Evolutionary conservation across 768 basidiomycete species (phyloP).

Genomic region (Kwoniella dejecticola): DNA sequence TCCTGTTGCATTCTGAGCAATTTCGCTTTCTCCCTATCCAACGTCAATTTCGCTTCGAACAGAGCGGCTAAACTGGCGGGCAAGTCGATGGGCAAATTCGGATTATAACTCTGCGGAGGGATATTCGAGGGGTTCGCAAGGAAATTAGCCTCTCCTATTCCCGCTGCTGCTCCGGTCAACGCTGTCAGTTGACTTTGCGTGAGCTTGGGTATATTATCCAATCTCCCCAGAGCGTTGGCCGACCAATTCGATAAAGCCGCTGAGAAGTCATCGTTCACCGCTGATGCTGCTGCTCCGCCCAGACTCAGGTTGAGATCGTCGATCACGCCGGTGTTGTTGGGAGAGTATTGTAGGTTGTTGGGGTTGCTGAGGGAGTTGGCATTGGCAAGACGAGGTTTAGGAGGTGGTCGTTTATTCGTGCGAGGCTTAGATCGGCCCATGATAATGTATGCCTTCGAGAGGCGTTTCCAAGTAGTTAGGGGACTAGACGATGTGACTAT

Average conservation of each 20-base stretch:
- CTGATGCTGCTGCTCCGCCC: no score
- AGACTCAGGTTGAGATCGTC: no score
- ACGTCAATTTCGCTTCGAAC: conserved; percentile 50
- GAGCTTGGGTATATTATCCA: conserved; percentile 42
- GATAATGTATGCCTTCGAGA: background rate
- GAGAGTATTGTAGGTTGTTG: background rate
- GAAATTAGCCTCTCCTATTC: conserved; percentile 28
- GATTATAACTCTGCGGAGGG: conserved; percentile 20
- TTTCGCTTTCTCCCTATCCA: conserved; percentile 53
- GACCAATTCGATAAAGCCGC: conserved; percentile 39
- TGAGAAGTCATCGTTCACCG: conserved; percentile 17
- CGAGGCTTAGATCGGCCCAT: conserved; percentile 37
- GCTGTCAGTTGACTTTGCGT: conserved; percentile 40
- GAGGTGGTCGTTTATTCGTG: conserved; percentile 40
- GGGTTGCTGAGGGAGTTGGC: background rate
- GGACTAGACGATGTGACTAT: no score
- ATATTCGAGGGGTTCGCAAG: conserved; percentile 11
- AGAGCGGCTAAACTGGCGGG: conserved; percentile 51
- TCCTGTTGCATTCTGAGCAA: conserved; percentile 51
- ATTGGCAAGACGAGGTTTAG: conserved; percentile 29
- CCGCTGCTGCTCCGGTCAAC: conserved; percentile 40
- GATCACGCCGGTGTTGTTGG: no score
- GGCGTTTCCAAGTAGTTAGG: background rate
- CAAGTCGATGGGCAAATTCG: conserved; percentile 39
- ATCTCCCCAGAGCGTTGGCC: conserved; percentile 33